Percentiles rank a stretch among this genome's conserved stretches.
Evolutionary conservation across 768 basidiomycete species (phyloP).

Genomic region (Russula brevipes): DNA sequence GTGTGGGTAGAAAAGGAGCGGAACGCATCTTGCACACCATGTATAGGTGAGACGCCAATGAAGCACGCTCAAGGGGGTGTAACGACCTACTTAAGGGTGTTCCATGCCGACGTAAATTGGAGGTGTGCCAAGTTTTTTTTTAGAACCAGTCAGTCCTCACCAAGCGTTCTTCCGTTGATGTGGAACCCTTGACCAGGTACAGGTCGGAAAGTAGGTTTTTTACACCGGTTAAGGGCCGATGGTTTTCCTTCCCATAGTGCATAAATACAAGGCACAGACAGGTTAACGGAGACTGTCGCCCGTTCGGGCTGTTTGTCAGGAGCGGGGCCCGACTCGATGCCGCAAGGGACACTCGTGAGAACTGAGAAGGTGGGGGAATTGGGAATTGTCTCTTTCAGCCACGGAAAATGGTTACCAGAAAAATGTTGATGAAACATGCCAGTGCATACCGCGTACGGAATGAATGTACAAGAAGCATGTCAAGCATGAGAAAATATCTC

Average conservation of each 20-base stretch:
- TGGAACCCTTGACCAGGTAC: background rate
- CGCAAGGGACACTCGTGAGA: background rate
- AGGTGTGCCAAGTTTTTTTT: background rate
- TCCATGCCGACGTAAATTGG: background rate
- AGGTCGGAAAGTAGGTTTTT: conserved; percentile 5
- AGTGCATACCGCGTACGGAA: conserved; percentile 6
- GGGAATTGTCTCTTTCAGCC: background rate
- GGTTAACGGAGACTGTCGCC: background rate
- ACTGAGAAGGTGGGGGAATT: background rate
- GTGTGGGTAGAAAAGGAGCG: background rate
- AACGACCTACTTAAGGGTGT: conserved; percentile 14
- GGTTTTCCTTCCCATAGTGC: background rate
- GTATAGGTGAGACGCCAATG: conserved; percentile 5
- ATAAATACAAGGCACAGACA: background rate
- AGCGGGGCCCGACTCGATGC: background rate
- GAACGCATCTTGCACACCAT: conserved; percentile 18
- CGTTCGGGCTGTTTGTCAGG: conserved; percentile 2
- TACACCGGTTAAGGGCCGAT: conserved; percentile 2
- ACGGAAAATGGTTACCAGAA: conserved; percentile 4
- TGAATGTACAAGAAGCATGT: conserved; percentile 20
- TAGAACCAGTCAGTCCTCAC: background rate
- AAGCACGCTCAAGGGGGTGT: background rate
- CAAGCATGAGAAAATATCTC: conserved; percentile 7
- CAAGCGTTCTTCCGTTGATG: background rate
- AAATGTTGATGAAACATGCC: background rate